A percentile compares a stretch with the other conserved stretches of the same genome.
Conservation (phyloP, 768 basidiomycete species). For the Russula sp. region DNA sequence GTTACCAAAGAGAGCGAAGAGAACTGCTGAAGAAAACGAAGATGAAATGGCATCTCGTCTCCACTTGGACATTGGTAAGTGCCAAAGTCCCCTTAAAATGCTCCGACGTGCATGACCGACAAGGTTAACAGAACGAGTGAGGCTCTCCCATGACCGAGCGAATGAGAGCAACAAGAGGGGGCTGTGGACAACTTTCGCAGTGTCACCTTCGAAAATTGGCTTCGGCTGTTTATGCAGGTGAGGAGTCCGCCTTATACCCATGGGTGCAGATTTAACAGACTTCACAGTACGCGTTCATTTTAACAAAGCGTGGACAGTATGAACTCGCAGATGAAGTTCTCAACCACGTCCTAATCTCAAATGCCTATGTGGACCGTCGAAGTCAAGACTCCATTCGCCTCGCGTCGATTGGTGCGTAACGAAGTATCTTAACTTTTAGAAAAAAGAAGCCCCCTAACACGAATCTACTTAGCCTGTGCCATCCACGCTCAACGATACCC, state of each 20-base stretch:
- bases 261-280: neutral
- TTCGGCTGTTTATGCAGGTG: slow-evolving; percentile 83
- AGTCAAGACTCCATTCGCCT: slow-evolving; percentile 71
- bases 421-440: neutral
- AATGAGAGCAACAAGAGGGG: slow-evolving; percentile 42
- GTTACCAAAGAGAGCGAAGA: slow-evolving; percentile 51
- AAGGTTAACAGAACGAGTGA: slow-evolving; percentile 53
- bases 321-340: slow-evolving; percentile 72
- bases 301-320: slow-evolving; percentile 61
- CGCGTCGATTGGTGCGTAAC: slow-evolving; percentile 65
- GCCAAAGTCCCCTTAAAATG: neutral
- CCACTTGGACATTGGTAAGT: slow-evolving; percentile 68
- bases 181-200: slow-evolving; percentile 74
- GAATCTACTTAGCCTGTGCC: slow-evolving; percentile 59
- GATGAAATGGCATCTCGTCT: slow-evolving; percentile 73
- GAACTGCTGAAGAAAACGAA: slow-evolving; percentile 55
- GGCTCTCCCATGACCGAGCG: slow-evolving; percentile 48
- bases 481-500: slow-evolving; percentile 54
- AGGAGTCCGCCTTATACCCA: neutral
- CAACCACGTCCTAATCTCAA: slow-evolving; percentile 69
- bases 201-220: slow-evolving; percentile 80
- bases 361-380: slow-evolving; percentile 60
- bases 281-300: slow-evolving; percentile 67
- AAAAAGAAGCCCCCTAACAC: neutral
- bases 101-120: neutral